A percentile compares a stretch with the other conserved stretches of the same genome.
These are phyloP conservation scores for Fusarium continuum DNA, from an alignment of 2,329 filamentous ascomycete species.

Conservation along the genomic window DNA sequence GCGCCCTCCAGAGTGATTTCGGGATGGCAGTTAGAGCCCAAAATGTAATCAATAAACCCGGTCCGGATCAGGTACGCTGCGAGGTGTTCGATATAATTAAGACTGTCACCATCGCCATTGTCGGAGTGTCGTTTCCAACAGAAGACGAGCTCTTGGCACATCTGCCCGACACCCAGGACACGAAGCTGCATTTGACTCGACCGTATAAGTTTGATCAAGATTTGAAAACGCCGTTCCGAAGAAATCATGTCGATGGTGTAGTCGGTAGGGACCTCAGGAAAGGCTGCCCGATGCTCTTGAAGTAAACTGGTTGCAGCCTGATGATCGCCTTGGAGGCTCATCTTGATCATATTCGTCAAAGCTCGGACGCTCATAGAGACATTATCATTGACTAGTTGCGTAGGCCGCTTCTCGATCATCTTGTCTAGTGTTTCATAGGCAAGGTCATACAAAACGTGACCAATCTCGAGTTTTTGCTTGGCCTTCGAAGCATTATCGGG, in stretches of 20 bases:
- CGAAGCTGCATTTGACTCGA: slow-evolving; percentile 92
- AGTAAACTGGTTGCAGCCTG: slow-evolving; percentile 47
- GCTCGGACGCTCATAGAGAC: slow-evolving; percentile 51
- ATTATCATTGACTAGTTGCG: slow-evolving; percentile 58
- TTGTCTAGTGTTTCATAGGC: slow-evolving; percentile 55
- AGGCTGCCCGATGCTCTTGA: slow-evolving; percentile 37
- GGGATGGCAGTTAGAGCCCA: slow-evolving; percentile 90
- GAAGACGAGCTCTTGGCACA: slow-evolving; percentile 75
- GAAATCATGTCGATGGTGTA: slow-evolving; percentile 61
- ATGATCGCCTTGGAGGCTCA: slow-evolving; percentile 51
- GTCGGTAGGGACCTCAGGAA: slow-evolving; percentile 51
- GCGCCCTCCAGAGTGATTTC: slow-evolving; percentile 83
- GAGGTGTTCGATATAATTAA: slow-evolving; percentile 70
- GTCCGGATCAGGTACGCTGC: slow-evolving; percentile 74
- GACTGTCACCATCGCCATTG: slow-evolving; percentile 50
- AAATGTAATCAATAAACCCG: slow-evolving; percentile 83
- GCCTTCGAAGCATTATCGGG: slow-evolving; percentile 37
- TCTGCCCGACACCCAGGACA: slow-evolving; percentile 77
- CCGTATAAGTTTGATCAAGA: slow-evolving; percentile 76
- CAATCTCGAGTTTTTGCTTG: slow-evolving; percentile 50
- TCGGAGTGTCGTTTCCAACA: slow-evolving; percentile 70
- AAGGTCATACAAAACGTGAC: slow-evolving; percentile 55
- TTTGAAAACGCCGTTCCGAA: slow-evolving; percentile 74
- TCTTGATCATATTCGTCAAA: slow-evolving; percentile 57
- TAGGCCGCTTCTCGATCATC: slow-evolving; percentile 66